Conservation (phyloP, 2,329 filamentous ascomycete genomes). For the Pestalotiopsis sp. region DNA sequence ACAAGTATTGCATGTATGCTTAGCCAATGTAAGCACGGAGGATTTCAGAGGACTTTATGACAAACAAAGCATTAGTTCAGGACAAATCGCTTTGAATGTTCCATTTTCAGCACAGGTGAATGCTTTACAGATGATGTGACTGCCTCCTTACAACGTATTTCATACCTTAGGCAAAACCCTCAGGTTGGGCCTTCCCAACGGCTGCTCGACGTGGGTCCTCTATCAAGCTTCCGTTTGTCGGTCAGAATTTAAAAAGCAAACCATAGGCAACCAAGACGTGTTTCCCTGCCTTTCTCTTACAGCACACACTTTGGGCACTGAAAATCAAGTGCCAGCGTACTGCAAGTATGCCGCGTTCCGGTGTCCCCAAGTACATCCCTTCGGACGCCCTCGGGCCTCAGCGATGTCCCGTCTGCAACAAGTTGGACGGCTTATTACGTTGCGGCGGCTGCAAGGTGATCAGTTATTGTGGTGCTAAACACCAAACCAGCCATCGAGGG, state of each 20-base stretch:
- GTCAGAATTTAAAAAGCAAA: neutral
- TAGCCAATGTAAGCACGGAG: too few species aligned
- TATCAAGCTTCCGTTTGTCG: neutral
- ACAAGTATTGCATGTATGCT: too few species aligned
- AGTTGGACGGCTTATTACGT: conserved; percentile 25
- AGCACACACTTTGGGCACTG: neutral
- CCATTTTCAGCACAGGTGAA: too few species aligned
- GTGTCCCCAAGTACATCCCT: neutral
- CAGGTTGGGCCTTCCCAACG: too few species aligned
- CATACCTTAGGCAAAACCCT: too few species aligned
- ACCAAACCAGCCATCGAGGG: conserved; percentile 40
- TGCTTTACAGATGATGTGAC: too few species aligned
- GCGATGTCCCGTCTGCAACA: neutral
- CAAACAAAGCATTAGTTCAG: too few species aligned
- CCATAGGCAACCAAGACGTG: neutral
- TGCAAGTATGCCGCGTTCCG: neutral
- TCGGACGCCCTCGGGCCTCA: neutral
- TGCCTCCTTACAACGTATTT: too few species aligned
- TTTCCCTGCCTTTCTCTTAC: neutral
- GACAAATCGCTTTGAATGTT: too few species aligned
- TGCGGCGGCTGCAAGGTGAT: conserved; percentile 46
- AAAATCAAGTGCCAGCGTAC: neutral
- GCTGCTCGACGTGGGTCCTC: too few species aligned
- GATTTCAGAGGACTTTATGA: too few species aligned
- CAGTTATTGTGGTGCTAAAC: conserved; percentile 47